A percentile compares a stretch with the other conserved stretches of the same genome.
Evolutionary conservation across 2,329 filamentous ascomycete genomes (phyloP).

Genomic region (Colletotrichum caudatum): DNA sequence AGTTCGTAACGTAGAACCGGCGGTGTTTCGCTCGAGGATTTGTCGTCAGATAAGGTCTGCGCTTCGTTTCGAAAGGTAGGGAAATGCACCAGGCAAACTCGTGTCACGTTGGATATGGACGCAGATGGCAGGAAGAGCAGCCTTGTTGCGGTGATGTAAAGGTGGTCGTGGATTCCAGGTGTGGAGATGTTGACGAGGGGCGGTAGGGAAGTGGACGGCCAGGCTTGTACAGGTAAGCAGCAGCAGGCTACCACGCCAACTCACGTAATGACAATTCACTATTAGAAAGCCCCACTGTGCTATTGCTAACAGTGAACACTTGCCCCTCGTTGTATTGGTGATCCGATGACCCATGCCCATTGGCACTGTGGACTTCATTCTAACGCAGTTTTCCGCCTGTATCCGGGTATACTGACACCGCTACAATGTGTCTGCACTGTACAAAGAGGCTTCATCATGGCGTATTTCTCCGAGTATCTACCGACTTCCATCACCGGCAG

Average conservation of each 20-base stretch:
- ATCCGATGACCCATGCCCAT: neutral
- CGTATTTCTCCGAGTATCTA: constrained; percentile 38
- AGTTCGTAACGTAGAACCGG: constrained; percentile 6
- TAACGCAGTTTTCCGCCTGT: rapidly evolving
- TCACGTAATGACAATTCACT: constrained; percentile 18
- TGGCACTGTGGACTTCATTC: neutral
- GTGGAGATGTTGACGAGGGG: constrained; percentile 36
- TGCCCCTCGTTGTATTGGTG: constrained; percentile 18
- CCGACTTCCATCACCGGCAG: constrained; percentile 25
- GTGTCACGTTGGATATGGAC: constrained; percentile 26
- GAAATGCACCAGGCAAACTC: constrained; percentile 36
- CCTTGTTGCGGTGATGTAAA: constrained; percentile 40
- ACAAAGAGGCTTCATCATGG: neutral
- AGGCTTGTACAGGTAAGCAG: constrained; percentile 12
- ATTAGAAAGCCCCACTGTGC: constrained; percentile 10
- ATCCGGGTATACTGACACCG: neutral
- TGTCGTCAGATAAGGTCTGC: constrained; percentile 41
- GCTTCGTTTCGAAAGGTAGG: constrained; percentile 39
- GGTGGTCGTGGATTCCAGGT: constrained; percentile 24
- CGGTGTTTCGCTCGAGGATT: constrained; percentile 31
- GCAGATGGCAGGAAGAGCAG: constrained; percentile 27
- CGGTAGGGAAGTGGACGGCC: constrained; percentile 22
- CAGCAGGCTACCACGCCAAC: constrained; percentile 4
- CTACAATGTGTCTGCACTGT: neutral
- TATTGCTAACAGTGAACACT: constrained; percentile 16